These are phyloP conservation scores for Pythium folliculosum DNA, from an alignment of 352 stramenopile genomes.

Conservation along the genomic window DNA sequence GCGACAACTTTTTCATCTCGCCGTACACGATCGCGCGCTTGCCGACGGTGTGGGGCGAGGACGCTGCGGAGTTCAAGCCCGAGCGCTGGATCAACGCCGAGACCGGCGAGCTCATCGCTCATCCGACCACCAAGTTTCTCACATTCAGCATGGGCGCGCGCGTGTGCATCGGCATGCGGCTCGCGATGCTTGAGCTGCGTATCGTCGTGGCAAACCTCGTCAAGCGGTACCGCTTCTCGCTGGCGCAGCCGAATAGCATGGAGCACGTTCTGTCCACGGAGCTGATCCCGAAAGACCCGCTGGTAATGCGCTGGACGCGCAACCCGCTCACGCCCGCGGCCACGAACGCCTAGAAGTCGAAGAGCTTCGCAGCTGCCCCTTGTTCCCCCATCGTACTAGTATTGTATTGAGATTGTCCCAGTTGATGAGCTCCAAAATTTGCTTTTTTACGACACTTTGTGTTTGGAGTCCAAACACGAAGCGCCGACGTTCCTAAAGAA, in stretches of 20 bases:
- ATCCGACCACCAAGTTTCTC: slow-evolving; percentile 23
- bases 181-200: slow-evolving; percentile 46
- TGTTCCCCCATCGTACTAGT: no score
- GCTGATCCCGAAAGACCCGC: slow-evolving; percentile 11
- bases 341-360: no score
- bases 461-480: no score
- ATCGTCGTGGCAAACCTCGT: slow-evolving; percentile 12
- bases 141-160: slow-evolving; percentile 43
- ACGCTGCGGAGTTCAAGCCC: slow-evolving; percentile 54
- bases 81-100: slow-evolving; percentile 48
- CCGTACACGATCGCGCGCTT: slow-evolving; percentile 36
- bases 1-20: slow-evolving; percentile 26
- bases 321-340: background rate
- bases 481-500: no score
- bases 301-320: background rate
- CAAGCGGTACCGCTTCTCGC: slow-evolving; percentile 8
- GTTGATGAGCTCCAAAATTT: background rate
- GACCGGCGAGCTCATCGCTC: background rate
- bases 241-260: slow-evolving; percentile 6
- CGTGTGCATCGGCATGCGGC: slow-evolving; percentile 41
- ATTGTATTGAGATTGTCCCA: no score
- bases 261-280: background rate
- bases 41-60: slow-evolving; percentile 39
- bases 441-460: no score
- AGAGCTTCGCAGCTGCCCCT: no score